Evolutionary conservation across 1,284 basidiomycete genomes (phyloP).

Genomic region (Leccinum variabile): DNA sequence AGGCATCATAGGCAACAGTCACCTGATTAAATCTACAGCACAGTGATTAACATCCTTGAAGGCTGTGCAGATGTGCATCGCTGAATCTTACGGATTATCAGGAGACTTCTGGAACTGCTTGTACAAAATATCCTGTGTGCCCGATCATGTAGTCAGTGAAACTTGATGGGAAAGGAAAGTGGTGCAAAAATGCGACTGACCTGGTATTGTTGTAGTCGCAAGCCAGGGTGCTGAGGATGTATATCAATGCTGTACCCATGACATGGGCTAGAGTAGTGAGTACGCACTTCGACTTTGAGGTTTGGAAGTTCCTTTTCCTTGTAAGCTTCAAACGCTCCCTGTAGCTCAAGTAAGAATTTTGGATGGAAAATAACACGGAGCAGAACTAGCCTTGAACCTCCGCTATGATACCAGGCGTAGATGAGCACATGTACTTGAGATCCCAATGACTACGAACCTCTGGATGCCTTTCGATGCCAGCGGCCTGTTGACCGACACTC

Average conservation of each 20-base stretch:
- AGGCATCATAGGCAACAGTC: slow-evolving; percentile 76
- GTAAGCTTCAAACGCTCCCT: slow-evolving; percentile 92
- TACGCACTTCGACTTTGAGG: slow-evolving; percentile 66
- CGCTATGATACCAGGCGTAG: slow-evolving; percentile 45
- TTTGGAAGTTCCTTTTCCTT: slow-evolving; percentile 86
- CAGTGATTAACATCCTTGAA: background rate
- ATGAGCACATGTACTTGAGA: slow-evolving; percentile 8
- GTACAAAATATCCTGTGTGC: slow-evolving; percentile 62
- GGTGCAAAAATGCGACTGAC: slow-evolving; percentile 37
- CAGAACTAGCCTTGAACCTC: slow-evolving; percentile 69
- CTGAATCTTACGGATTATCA: slow-evolving; percentile 74
- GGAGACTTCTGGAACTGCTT: slow-evolving; percentile 89
- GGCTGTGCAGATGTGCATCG: slow-evolving; percentile 10
- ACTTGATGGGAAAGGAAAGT: slow-evolving; percentile 14
- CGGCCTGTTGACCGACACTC: slow-evolving; percentile 80
- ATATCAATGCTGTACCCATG: background rate
- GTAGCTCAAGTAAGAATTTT: slow-evolving; percentile 10
- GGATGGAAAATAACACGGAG: background rate
- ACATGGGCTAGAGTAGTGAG: background rate
- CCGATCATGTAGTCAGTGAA: slow-evolving; percentile 6
- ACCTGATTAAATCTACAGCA: slow-evolving; percentile 75
- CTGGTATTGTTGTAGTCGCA: slow-evolving; percentile 84
- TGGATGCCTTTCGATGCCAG: slow-evolving; percentile 88
- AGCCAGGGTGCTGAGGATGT: slow-evolving; percentile 65
- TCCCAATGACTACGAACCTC: slow-evolving; percentile 61